Conservation (phyloP, 1,139 yeast genomes). For the Saccharomyces uvarum region DNA sequence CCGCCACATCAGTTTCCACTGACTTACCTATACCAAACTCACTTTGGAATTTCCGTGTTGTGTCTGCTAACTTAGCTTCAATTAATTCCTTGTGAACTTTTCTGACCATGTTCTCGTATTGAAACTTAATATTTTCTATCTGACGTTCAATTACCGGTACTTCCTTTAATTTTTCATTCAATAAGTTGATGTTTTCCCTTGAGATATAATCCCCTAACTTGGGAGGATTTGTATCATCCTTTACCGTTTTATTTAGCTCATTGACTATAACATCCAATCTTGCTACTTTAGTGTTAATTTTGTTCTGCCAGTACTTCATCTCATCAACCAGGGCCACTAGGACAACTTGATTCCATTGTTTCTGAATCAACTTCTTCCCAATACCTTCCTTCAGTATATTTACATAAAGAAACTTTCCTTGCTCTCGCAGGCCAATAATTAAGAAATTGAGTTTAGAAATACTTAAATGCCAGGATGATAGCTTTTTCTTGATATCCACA, state of each 20-base stretch:
- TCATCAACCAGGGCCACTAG: constrained; percentile 22
- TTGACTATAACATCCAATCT: constrained; percentile 27
- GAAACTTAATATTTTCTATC: constrained; percentile 23
- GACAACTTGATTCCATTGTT: constrained; percentile 20
- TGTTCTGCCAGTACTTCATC: constrained; percentile 29
- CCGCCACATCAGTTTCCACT: constrained; percentile 14
- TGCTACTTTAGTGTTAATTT: constrained; percentile 30
- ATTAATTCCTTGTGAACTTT: constrained; percentile 21
- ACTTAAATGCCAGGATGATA: constrained; percentile 22
- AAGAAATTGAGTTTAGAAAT: constrained; percentile 30
- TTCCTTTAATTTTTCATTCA: constrained; percentile 29
- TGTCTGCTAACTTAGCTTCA: constrained; percentile 16
- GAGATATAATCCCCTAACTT: constrained; percentile 41
- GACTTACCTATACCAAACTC: constrained; percentile 14
- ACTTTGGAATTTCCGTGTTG: constrained; percentile 15
- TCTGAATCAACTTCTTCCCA: constrained; percentile 25
- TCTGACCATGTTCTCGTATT: constrained; percentile 24
- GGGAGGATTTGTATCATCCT: constrained; percentile 17
- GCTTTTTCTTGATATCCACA: constrained; percentile 16
- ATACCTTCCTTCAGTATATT: constrained; percentile 30
- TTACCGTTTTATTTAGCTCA: constrained; percentile 23
- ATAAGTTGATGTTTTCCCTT: constrained; percentile 33
- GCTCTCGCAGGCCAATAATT: constrained; percentile 32
- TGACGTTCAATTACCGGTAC: constrained; percentile 29
- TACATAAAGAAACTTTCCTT: constrained; percentile 29